Percentiles rank a stretch among this genome's conserved stretches.
Evolutionary conservation across 768 basidiomycete genomes (phyloP).

Genomic region (Trametes elegans): DNA sequence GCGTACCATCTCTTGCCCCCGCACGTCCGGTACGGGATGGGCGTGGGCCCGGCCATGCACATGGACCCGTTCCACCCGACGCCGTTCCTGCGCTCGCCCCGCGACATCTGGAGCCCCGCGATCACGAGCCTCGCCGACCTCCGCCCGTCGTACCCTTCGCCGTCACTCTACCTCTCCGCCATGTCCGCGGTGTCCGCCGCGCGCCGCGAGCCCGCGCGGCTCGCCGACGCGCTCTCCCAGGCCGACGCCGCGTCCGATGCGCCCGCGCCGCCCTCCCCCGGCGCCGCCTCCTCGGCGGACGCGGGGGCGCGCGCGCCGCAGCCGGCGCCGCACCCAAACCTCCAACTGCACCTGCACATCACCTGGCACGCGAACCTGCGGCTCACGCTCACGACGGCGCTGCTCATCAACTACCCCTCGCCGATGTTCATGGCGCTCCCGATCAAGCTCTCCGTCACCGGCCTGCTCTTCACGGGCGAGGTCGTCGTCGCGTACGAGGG

Average conservation of each 20-base stretch:
- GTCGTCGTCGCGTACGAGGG: constrained; percentile 92
- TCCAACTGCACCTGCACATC: constrained; percentile 87
- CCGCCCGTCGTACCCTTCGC: constrained; percentile 26
- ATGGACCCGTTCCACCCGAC: constrained; percentile 62
- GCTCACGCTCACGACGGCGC: constrained; percentile 85
- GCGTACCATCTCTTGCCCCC: constrained; percentile 72
- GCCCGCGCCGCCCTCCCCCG: constrained; percentile 3
- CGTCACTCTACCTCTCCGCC: constrained; percentile 27
- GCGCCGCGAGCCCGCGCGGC: neutral
- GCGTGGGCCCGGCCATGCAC: constrained; percentile 51
- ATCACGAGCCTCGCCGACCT: constrained; percentile 27
- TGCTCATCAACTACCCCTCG: constrained; percentile 96
- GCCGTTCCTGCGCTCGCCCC: constrained; percentile 44
- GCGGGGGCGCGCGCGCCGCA: constrained; percentile 30
- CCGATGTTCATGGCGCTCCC: constrained; percentile 96
- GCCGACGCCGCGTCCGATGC: neutral
- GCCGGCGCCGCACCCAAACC: constrained; percentile 54
- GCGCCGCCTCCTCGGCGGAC: constrained; percentile 30
- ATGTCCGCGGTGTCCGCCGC: constrained; percentile 18
- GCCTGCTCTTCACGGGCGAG: constrained; percentile 83
- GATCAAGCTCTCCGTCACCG: constrained; percentile 89
- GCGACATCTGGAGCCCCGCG: constrained; percentile 39
- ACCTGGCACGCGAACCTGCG: constrained; percentile 87
- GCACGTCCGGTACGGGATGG: constrained; percentile 65
- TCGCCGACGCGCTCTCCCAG: neutral